phyloP scores from a whole-genome alignment of 257 asterid species.

The Voacanga thouarsii region DNA sequence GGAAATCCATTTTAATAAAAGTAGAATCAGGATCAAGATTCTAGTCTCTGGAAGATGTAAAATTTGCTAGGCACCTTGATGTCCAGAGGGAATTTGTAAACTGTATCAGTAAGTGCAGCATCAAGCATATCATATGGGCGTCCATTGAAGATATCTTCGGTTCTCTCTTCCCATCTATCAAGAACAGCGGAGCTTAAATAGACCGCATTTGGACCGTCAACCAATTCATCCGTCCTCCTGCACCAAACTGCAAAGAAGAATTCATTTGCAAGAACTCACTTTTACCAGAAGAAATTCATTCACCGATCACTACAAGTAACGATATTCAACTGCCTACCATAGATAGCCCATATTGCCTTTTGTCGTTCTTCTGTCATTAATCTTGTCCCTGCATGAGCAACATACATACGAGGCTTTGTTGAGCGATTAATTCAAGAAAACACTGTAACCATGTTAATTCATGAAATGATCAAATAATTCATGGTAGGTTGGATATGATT shows the following conservation, averaged over 20 bases:
- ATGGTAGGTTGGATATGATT: background rate
- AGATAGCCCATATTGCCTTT: slow-evolving; percentile 89
- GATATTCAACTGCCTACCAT: slow-evolving; percentile 37
- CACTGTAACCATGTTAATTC: background rate
- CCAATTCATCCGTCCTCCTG: slow-evolving; percentile 82
- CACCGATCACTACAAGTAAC: too few species aligned
- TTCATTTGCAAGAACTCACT: background rate
- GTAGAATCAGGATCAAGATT: background rate
- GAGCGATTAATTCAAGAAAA: background rate
- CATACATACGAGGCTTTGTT: background rate
- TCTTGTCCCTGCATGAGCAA: slow-evolving; percentile 53
- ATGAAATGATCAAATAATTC: background rate
- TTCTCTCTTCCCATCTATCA: slow-evolving; percentile 78
- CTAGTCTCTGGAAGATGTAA: background rate
- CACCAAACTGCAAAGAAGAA: slow-evolving; percentile 60
- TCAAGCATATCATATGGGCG: slow-evolving; percentile 77
- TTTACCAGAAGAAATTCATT: background rate
- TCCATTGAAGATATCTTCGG: slow-evolving; percentile 60
- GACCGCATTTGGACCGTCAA: slow-evolving; percentile 73
- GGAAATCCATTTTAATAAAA: background rate
- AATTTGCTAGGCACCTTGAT: slow-evolving; percentile 46
- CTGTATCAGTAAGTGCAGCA: slow-evolving; percentile 74
- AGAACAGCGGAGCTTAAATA: slow-evolving; percentile 50
- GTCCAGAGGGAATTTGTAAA: slow-evolving; percentile 62
- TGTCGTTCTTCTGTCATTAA: slow-evolving; percentile 72